These are phyloP conservation scores for Cladosporium velox DNA, from an alignment of 2,329 filamentous ascomycete species.

Conservation along the genomic window DNA sequence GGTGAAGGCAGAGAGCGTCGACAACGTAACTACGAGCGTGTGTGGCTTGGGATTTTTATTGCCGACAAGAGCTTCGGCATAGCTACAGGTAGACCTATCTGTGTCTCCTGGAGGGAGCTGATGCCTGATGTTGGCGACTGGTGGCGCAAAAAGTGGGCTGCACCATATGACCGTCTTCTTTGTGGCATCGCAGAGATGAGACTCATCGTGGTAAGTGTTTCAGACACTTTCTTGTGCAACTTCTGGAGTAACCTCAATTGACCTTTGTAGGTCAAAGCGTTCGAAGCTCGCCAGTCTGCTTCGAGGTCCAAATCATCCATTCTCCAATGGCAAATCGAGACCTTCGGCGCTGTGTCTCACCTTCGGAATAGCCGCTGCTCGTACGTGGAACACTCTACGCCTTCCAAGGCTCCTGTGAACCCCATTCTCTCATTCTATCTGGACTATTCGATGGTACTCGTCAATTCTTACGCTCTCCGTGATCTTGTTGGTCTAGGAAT, in stretches of 20 bases:
- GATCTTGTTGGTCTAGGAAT: constrained; percentile 11
- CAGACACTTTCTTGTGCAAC: too few relatives aligned
- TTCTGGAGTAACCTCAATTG: neutral
- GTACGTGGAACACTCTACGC: neutral
- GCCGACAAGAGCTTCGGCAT: constrained; percentile 18
- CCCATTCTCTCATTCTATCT: constrained; percentile 14
- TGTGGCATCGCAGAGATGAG: constrained; percentile 16
- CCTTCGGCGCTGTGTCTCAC: constrained; percentile 8
- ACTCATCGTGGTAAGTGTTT: constrained; percentile 4
- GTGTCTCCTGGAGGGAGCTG: constrained; percentile 17
- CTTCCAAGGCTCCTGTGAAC: neutral
- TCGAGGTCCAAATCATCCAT: constrained; percentile 6
- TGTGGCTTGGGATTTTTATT: constrained; percentile 15
- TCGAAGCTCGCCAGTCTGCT: constrained; percentile 9
- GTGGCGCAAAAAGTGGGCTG: constrained; percentile 7
- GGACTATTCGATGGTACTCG: constrained; percentile 15
- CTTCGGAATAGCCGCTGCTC: constrained; percentile 8
- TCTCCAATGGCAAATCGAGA: constrained; percentile 6
- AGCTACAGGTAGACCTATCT: constrained; percentile 14
- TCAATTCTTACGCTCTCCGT: constrained; percentile 16
- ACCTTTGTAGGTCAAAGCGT: constrained; percentile 10
- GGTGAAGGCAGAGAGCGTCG: constrained; percentile 5
- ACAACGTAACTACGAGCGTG: constrained; percentile 15
- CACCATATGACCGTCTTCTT: constrained; percentile 11
- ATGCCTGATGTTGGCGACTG: constrained; percentile 17